Conservation (phyloP, 768 basidiomycete genomes). For the Termitomyces bulborhizus region DNA sequence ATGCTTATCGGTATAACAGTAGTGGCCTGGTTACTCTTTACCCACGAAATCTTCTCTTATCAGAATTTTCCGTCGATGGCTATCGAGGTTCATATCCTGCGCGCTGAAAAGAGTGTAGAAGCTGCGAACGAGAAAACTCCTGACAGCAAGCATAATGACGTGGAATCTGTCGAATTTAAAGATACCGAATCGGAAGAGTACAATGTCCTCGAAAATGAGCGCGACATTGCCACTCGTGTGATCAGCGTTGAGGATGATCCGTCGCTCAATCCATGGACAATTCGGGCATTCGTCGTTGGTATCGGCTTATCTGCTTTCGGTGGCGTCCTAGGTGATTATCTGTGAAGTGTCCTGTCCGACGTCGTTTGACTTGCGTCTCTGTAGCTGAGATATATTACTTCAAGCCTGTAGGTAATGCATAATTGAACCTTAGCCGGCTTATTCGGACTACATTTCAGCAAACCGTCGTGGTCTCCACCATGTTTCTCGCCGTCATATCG, state of each 20-base stretch:
- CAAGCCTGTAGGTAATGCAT: conserved; percentile 35
- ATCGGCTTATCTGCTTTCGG: conserved; percentile 42
- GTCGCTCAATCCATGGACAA: conserved; percentile 37
- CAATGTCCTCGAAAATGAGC: conserved; percentile 34
- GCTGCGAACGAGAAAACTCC: conserved; percentile 19
- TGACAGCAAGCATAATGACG: conserved; percentile 24
- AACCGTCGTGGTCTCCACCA: conserved; percentile 43
- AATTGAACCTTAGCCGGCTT: not conserved
- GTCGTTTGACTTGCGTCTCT: conserved; percentile 6
- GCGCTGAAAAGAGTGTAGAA: conserved; percentile 3
- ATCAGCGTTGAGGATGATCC: conserved; percentile 41
- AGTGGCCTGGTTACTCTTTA: not conserved
- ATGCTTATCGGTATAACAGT: not conserved
- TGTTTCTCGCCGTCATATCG: conserved; percentile 48
- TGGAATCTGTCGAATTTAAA: conserved; percentile 23
- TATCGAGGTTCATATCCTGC: not conserved
- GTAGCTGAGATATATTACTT: conserved; percentile 57
- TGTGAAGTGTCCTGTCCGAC: not conserved
- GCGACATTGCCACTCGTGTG: conserved; percentile 41
- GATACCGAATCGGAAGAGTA: conserved; percentile 18
- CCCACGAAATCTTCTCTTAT: not conserved
- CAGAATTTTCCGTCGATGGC: conserved; percentile 4
- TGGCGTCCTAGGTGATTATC: conserved; percentile 36
- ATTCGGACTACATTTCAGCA: conserved; percentile 26
- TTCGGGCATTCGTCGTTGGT: conserved; percentile 41